A percentile compares a stretch with the other conserved stretches of the same genome.
Evolutionary conservation across 805 yeast genomes (phyloP).

Genomic region (Monosporozyma aquatica): DNA sequence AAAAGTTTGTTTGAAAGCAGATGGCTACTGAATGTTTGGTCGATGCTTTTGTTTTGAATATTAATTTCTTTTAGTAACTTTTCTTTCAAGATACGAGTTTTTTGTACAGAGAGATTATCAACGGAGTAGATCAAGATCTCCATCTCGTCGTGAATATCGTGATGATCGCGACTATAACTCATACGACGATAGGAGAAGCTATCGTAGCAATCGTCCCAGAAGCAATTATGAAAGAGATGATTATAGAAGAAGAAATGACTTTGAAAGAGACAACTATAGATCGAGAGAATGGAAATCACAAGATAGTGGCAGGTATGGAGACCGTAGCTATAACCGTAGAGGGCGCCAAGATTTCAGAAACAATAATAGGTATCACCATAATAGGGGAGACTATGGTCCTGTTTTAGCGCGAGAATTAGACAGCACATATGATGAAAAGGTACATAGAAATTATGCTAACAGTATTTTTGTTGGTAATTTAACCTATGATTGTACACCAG

Average conservation of each 20-base stretch:
- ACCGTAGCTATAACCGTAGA: conserved; percentile 12
- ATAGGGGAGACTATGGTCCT: conserved; percentile 23
- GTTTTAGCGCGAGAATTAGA: conserved; percentile 18
- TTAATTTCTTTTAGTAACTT: not conserved
- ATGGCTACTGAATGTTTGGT: not conserved
- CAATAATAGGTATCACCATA: conserved; percentile 6
- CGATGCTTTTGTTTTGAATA: too few relatives aligned
- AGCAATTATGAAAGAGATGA: conserved; percentile 23
- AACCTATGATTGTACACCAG: conserved; percentile 54
- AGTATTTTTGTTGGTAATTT: conserved; percentile 68
- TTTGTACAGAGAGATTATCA: conserved; percentile 2
- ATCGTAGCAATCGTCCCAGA: conserved; percentile 8
- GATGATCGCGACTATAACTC: conserved; percentile 4
- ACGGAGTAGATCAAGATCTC: conserved; percentile 21
- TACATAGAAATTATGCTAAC: conserved; percentile 53
- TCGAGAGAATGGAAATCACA: not conserved
- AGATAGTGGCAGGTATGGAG: conserved; percentile 2
- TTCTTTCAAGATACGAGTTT: too few relatives aligned
- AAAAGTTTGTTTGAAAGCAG: not conserved
- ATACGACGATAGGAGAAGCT: conserved; percentile 7
- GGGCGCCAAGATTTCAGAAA: conserved; percentile 17
- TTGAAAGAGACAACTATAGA: not conserved
- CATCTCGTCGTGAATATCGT: conserved; percentile 10
- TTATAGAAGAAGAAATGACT: not conserved
- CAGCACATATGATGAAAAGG: conserved; percentile 30